Percentiles rank a stretch among this genome's conserved stretches.
Evolutionary conservation across 345 rosid species (phyloP).

Genomic region (Mallotus nudiflorus): DNA sequence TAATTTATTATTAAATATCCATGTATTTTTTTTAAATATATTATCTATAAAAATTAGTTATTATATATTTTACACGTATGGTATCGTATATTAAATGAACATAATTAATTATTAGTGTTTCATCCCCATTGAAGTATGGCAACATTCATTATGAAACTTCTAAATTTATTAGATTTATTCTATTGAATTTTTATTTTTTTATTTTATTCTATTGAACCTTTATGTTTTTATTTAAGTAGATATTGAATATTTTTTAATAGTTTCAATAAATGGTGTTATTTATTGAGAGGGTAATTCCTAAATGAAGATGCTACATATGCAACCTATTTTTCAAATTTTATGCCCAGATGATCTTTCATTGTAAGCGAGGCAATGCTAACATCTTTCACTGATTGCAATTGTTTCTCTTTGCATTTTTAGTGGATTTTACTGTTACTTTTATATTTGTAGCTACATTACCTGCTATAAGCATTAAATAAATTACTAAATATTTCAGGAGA

Average conservation of each 20-base stretch:
- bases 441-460: not conserved
- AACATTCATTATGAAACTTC: too few species aligned
- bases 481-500: conserved; percentile 32
- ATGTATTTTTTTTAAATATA: too few species aligned
- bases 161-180: too few species aligned
- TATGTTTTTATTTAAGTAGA: too few species aligned
- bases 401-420: not conserved
- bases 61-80: too few species aligned
- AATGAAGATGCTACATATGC: not conserved
- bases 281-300: not conserved
- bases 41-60: too few species aligned
- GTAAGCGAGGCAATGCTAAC: not conserved
- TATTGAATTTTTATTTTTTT: too few species aligned
- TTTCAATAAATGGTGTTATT: not conserved
- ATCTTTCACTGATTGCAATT: not conserved
- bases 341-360: not conserved
- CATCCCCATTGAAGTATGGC: too few species aligned
- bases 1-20: too few species aligned
- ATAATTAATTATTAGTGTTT: too few species aligned
- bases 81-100: too few species aligned
- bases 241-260: not conserved
- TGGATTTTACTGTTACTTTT: not conserved
- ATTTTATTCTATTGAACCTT: too few species aligned
- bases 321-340: not conserved
- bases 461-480: not conserved